Evolutionary conservation across 83 land plant species (phyloP).

Genomic region (Picea abies): DNA sequence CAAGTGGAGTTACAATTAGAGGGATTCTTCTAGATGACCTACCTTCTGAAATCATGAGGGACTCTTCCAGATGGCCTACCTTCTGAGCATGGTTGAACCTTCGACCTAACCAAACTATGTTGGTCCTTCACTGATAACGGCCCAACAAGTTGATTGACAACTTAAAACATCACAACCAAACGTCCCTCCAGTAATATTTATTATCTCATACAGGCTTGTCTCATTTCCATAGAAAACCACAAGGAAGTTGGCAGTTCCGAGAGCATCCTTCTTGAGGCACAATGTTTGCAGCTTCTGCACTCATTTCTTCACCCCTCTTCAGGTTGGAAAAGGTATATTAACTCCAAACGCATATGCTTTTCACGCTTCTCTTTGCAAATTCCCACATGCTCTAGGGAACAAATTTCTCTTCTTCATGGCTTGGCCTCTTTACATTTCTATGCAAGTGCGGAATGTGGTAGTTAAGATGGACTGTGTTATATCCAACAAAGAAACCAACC

Average conservation of each 20-base stretch:
- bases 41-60: no score
- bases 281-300: slow-evolving; percentile 45
- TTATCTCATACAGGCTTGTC: slow-evolving; percentile 44
- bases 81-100: not conserved
- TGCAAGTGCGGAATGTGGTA: no score
- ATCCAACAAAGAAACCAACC: not conserved
- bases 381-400: no score
- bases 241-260: slow-evolving; percentile 32
- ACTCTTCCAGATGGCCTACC: slow-evolving; percentile 30
- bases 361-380: no score
- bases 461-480: no score
- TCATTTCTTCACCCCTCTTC: slow-evolving; percentile 13
- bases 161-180: not conserved
- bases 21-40: no score
- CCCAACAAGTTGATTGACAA: not conserved
- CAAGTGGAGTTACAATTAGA: no score
- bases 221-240: slow-evolving; percentile 31
- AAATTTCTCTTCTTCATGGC: no score
- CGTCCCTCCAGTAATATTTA: slow-evolving; percentile 34
- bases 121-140: not conserved
- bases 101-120: not conserved
- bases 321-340: no score
- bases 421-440: no score
- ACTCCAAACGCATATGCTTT: no score
- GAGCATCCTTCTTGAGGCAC: slow-evolving; percentile 38